Percentiles rank a stretch among this genome's conserved stretches.
Evolutionary conservation across 1,139 yeast genomes (phyloP).

Genomic region (Kodamaea sp.): DNA sequence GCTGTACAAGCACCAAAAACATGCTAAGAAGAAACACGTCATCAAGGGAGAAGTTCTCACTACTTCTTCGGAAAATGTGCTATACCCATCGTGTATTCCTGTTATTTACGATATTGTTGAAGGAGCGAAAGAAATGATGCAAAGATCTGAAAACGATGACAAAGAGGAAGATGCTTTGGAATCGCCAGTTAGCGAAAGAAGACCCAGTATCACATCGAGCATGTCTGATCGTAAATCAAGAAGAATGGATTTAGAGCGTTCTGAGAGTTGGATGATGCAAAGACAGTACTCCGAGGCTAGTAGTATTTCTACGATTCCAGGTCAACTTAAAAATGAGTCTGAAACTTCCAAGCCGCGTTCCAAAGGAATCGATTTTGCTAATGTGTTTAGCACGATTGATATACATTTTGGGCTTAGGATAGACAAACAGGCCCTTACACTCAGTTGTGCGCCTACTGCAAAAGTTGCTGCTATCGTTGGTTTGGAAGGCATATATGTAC

Average conservation of each 20-base stretch:
- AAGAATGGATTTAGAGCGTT: background rate
- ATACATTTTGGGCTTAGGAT: conserved; percentile 64
- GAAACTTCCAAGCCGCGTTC: conserved; percentile 1
- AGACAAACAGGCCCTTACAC: conserved; percentile 69
- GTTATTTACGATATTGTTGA: conserved; percentile 61
- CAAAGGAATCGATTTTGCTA: conserved; percentile 29
- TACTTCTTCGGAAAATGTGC: conserved; percentile 70
- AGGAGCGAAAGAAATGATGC: conserved; percentile 45
- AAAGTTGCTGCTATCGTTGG: conserved; percentile 86
- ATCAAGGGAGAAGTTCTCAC: conserved; percentile 58
- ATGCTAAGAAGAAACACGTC: conserved; percentile 38
- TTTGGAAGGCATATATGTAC: conserved; percentile 60
- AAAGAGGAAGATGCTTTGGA: background rate
- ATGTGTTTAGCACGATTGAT: conserved; percentile 54
- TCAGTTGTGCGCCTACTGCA: conserved; percentile 93
- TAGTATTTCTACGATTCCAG: background rate
- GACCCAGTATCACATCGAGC: too few relatives aligned
- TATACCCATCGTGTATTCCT: conserved; percentile 79
- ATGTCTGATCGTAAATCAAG: background rate
- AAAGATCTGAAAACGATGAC: conserved; percentile 4
- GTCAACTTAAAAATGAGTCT: background rate
- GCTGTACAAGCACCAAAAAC: conserved; percentile 30
- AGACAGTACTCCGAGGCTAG: background rate
- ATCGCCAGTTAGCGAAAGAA: background rate
- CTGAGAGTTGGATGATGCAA: background rate